Base-by-base conservation (phyloP, 1,284 basidiomycete genomes). In the Rhodotorula sp. region DNA sequence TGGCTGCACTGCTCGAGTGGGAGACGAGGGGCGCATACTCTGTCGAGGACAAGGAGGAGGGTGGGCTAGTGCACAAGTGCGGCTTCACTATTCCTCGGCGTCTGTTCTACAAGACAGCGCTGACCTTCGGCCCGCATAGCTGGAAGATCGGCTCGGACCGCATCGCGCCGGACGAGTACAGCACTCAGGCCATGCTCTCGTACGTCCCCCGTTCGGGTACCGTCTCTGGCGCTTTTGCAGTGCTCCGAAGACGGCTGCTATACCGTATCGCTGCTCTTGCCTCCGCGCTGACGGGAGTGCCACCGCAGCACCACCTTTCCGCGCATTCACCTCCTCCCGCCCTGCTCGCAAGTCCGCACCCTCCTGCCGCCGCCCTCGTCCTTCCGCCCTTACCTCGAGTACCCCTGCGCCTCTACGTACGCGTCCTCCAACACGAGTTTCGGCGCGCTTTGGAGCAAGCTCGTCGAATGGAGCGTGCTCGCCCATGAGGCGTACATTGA, bases 21-120 rank as follows among this genome's bases (percentile, higher is more conserved):
- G 66, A 67, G 17, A 66, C 72, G 37, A 58, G 72, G 34, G 46
- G 54, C n/a, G 75, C 75, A 3, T 76, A 65, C 61, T 68, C 51
- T 19, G 66, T 74, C 44, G 70, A 76, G n/a, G 75, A 76, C 53
- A 72, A 70, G 46, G 75, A 76, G 34, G 68, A 72, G 41, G 70
- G 68, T 15, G 72, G 72, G 0, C 19, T 76, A 0, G 68, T 74
- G 13, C 75, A 76, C 70, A 76, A 76, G 74, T 76, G 32, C 29
- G 71, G n/a, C n/a, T n/a, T 61, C 17, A 0, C 54, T 41, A 19
- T n/a, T 22, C 10, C 34, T 12, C 3, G 21, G 37, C n/a, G 12
- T 22, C 12, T 19, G n/a, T 7, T n/a, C 13, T 21, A 17, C 22
- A 9, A 22, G 32, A 32, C 22, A 5, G 13, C n/a, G 12, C 44